Evolutionary conservation across 2,329 filamentous ascomycete species (phyloP).

Genomic region (Stachybotrys elegans): DNA sequence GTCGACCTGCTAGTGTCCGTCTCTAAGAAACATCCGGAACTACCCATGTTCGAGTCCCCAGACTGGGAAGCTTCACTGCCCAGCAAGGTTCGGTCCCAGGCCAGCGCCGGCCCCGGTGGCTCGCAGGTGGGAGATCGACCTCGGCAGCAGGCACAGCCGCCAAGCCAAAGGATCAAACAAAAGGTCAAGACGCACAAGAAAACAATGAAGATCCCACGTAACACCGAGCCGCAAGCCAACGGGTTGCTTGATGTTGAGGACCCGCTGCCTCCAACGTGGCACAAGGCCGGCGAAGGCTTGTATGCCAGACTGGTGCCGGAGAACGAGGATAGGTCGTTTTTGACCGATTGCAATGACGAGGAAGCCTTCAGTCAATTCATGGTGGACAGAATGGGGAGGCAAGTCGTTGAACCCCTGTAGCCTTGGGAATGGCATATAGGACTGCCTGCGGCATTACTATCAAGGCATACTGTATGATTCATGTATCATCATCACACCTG

Average conservation of each 20-base stretch:
- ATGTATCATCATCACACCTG: too few relatives aligned
- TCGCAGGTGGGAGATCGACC: slow-evolving; percentile 15
- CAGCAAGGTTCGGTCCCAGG: slow-evolving; percentile 9
- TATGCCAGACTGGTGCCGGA: slow-evolving; percentile 33
- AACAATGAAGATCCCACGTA: slow-evolving; percentile 22
- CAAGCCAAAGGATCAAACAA: slow-evolving; percentile 20
- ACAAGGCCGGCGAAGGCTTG: slow-evolving; percentile 31
- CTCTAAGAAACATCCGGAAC: slow-evolving; percentile 35
- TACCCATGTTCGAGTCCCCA: slow-evolving; percentile 36
- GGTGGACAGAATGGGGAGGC: slow-evolving; percentile 31
- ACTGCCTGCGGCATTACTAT: too few relatives aligned
- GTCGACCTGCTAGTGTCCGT: slow-evolving; percentile 36
- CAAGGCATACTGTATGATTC: too few relatives aligned
- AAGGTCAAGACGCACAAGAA: slow-evolving; percentile 27
- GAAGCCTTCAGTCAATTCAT: slow-evolving; percentile 39
- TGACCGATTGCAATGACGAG: slow-evolving; percentile 35
- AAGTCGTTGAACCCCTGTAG: slow-evolving; percentile 24
- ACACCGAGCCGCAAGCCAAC: slow-evolving; percentile 20
- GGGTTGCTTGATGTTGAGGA: slow-evolving; percentile 24
- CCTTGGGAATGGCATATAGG: too few relatives aligned
- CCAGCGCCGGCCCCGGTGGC: neutral
- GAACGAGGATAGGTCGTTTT: slow-evolving; percentile 27
- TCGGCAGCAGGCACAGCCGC: slow-evolving; percentile 23
- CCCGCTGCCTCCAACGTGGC: slow-evolving; percentile 33
- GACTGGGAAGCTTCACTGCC: slow-evolving; percentile 29